Percentiles rank a stretch among this genome's conserved stretches.
These are phyloP conservation scores for Fusarium continuum DNA, from an alignment of 2,329 filamentous ascomycete genomes.

Conservation along the genomic window DNA sequence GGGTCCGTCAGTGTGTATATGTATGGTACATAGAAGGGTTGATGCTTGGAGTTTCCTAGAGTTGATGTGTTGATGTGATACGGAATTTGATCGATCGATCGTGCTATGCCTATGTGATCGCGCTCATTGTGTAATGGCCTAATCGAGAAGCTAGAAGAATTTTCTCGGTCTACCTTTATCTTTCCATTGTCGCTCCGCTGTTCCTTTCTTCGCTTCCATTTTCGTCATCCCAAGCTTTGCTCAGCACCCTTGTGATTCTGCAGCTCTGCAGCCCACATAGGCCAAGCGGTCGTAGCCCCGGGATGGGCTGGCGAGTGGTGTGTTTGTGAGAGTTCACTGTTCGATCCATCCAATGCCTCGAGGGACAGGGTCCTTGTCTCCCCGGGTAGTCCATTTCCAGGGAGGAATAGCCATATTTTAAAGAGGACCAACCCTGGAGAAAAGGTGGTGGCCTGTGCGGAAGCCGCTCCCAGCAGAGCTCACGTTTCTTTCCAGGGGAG, in stretches of 20 bases:
- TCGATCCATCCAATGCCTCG: slow-evolving; percentile 4
- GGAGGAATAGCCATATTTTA: slow-evolving; percentile 22
- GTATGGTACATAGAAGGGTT: not conserved
- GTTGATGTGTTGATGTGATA: too few species aligned
- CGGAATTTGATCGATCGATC: not conserved
- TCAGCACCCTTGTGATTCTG: slow-evolving; percentile 30
- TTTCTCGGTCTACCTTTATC: slow-evolving; percentile 16
- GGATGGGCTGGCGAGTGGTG: slow-evolving; percentile 39
- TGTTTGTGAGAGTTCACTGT: slow-evolving; percentile 33
- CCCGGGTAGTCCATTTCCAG: slow-evolving; percentile 31
- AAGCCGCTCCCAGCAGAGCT: slow-evolving; percentile 19
- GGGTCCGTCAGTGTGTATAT: not conserved
- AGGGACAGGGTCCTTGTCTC: slow-evolving; percentile 27
- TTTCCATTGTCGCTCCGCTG: not conserved
- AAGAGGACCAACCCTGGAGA: slow-evolving; percentile 23
- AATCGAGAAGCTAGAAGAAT: slow-evolving; percentile 6
- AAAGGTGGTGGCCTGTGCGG: slow-evolving; percentile 31
- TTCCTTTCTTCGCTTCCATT: slow-evolving; percentile 5
- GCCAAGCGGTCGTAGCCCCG: slow-evolving; percentile 41
- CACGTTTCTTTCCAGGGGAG: slow-evolving; percentile 24
- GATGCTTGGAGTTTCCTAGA: not conserved
- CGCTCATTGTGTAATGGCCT: not conserved
- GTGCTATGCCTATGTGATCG: not conserved
- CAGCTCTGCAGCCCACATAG: slow-evolving; percentile 26
- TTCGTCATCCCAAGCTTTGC: slow-evolving; percentile 10